Percentiles rank a stretch among this genome's conserved stretches.
Conservation (phyloP, 495 filamentous ascomycete genomes). For the Aspergillus heteromorphus region DNA sequence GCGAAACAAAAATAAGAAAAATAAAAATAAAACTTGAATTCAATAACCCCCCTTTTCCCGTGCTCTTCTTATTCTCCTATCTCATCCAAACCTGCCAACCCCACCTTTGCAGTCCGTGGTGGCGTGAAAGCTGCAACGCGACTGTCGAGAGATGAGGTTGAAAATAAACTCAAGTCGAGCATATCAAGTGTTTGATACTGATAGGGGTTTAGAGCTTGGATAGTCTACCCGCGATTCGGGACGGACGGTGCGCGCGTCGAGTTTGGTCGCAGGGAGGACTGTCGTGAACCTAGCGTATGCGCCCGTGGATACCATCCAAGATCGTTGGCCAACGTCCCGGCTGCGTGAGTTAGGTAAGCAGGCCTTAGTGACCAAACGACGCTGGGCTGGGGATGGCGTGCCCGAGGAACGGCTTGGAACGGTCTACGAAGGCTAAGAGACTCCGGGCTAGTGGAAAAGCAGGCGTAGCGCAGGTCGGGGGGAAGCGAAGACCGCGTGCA, state of each 20-base stretch:
- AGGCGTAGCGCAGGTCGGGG: constrained; percentile 38
- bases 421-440: constrained; percentile 14
- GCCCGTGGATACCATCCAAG: constrained; percentile 34
- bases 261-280: constrained; percentile 17
- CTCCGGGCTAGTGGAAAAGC: constrained; percentile 21
- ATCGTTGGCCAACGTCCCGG: constrained; percentile 26
- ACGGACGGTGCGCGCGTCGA: constrained; percentile 23
- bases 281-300: constrained; percentile 38
- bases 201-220: constrained; percentile 32
- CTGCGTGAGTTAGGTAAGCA: constrained; percentile 17
- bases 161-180: constrained; percentile 13
- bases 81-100: background rate
- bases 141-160: constrained; percentile 10
- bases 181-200: constrained; percentile 14
- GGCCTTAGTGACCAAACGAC: constrained; percentile 14
- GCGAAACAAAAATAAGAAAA: background rate
- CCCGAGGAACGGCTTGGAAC: constrained; percentile 35
- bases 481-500: constrained; percentile 24
- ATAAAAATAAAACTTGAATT: background rate
- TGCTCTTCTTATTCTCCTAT: background rate
- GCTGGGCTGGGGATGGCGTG: constrained; percentile 33
- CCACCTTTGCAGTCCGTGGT: background rate
- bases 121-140: constrained; percentile 1
- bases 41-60: background rate
- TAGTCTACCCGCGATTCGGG: constrained; percentile 43